Percentiles rank a stretch among this genome's conserved stretches.
Evolutionary conservation across 495 filamentous ascomycete species (phyloP).

Genomic region (Penicillium silybi): DNA sequence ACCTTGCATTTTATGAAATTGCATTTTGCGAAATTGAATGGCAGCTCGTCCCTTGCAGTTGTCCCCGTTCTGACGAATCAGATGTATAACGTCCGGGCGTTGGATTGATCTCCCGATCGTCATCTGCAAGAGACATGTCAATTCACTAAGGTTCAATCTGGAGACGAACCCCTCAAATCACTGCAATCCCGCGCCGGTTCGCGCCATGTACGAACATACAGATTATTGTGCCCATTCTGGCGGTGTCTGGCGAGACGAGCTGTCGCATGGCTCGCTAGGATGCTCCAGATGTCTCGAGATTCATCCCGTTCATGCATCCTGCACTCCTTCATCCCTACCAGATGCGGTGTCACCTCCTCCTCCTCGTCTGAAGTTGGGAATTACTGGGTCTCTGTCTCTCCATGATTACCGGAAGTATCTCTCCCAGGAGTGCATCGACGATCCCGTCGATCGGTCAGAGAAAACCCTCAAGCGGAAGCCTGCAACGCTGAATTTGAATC

Average conservation of each 20-base stretch:
- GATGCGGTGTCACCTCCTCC: constrained; percentile 19
- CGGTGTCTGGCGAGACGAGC: constrained; percentile 12
- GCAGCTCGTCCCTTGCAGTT: constrained; percentile 17
- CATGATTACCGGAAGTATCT: constrained; percentile 36
- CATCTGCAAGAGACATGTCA: constrained; percentile 16
- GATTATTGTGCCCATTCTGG: constrained; percentile 9
- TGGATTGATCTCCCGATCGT: constrained; percentile 15
- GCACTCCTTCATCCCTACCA: constrained; percentile 15
- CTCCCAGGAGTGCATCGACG: constrained; percentile 23
- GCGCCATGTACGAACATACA: constrained; percentile 9
- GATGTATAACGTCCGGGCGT: constrained; percentile 16
- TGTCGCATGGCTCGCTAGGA: constrained; percentile 17
- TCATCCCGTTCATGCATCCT: constrained; percentile 17
- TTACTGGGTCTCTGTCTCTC: constrained; percentile 27
- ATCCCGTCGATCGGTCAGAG: constrained; percentile 25
- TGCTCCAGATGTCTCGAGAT: constrained; percentile 15
- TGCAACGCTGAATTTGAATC: constrained; percentile 32
- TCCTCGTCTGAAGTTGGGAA: constrained; percentile 20
- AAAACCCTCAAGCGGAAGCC: constrained; percentile 37
- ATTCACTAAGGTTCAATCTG: constrained; percentile 7
- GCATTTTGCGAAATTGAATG: neutral
- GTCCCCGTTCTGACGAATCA: constrained; percentile 12
- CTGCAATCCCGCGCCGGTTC: neutral
- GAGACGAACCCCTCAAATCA: constrained; percentile 10
- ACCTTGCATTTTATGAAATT: constrained; percentile 11